Conservation (phyloP, 2,329 filamentous ascomycete genomes). For the Venturia carpophila region DNA sequence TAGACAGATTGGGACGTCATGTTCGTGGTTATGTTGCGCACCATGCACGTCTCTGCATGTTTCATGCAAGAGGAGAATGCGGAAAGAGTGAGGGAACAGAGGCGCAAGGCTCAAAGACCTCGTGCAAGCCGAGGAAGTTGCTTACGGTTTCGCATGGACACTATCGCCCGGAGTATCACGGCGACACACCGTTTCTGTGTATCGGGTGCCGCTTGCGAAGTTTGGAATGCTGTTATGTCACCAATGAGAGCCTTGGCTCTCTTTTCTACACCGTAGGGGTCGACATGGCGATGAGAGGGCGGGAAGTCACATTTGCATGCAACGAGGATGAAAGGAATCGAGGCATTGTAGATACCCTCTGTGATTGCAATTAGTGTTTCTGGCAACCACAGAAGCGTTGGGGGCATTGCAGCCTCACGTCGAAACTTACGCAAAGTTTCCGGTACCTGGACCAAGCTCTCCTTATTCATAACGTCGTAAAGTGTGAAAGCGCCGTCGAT, state of each 20-base stretch:
- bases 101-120: background rate
- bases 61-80: conserved; percentile 13
- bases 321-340: conserved; percentile 70
- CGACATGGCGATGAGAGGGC: conserved; percentile 60
- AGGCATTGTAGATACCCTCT: conserved; percentile 68
- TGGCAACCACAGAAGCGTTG: background rate
- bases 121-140: conserved; percentile 11
- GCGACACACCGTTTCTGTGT: conserved; percentile 69
- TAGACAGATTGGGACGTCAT: background rate
- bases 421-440: conserved; percentile 63
- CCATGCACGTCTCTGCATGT: conserved; percentile 2
- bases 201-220: conserved; percentile 61
- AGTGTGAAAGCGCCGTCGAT: conserved; percentile 79
- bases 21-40: background rate
- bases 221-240: conserved; percentile 61
- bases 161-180: conserved; percentile 63
- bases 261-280: conserved; percentile 58
- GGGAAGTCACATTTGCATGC: conserved; percentile 85
- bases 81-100: conserved; percentile 2
- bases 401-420: background rate
- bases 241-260: conserved; percentile 56
- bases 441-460: conserved; percentile 66
- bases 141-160: conserved; percentile 46
- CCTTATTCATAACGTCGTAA: conserved; percentile 76
- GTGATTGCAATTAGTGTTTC: conserved; percentile 20